Percentiles rank a stretch among this genome's conserved stretches.
Evolutionary conservation across 2,329 filamentous ascomycete genomes (phyloP).

Genomic region (Colletotrichum costaricense): DNA sequence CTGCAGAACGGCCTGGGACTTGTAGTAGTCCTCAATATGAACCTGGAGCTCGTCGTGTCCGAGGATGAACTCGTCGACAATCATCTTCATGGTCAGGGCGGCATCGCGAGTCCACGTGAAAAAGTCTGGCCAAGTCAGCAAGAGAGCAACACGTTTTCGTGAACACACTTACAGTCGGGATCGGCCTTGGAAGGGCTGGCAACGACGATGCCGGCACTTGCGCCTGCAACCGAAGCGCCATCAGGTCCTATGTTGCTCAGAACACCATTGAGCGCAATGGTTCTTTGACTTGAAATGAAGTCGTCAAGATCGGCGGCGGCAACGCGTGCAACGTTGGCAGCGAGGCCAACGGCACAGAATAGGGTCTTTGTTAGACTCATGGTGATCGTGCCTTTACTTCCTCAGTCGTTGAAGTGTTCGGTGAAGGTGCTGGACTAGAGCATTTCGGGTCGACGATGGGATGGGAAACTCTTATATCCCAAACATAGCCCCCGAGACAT

Average conservation of each 20-base stretch:
- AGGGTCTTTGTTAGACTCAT: constrained; percentile 14
- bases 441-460: neutral
- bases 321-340: constrained; percentile 9
- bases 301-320: constrained; percentile 25
- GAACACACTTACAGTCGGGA: constrained; percentile 60
- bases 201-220: constrained; percentile 61
- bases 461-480: neutral
- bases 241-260: constrained; percentile 66
- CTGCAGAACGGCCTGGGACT: constrained; percentile 63
- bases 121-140: constrained; percentile 56
- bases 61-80: constrained; percentile 62
- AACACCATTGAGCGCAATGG: constrained; percentile 61
- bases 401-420: neutral
- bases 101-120: constrained; percentile 69
- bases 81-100: constrained; percentile 61
- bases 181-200: constrained; percentile 65
- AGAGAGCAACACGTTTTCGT: neutral
- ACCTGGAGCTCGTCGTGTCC: constrained; percentile 57
- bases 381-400: neutral
- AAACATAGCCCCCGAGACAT: neutral
- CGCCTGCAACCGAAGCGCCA: constrained; percentile 59
- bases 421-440: too few relatives aligned
- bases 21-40: constrained; percentile 63
- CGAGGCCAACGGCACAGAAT: constrained; percentile 5
- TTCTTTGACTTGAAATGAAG: constrained; percentile 57